phyloP scores from a whole-genome alignment of 441 rosid genomes.

The Populus hybrid region DNA sequence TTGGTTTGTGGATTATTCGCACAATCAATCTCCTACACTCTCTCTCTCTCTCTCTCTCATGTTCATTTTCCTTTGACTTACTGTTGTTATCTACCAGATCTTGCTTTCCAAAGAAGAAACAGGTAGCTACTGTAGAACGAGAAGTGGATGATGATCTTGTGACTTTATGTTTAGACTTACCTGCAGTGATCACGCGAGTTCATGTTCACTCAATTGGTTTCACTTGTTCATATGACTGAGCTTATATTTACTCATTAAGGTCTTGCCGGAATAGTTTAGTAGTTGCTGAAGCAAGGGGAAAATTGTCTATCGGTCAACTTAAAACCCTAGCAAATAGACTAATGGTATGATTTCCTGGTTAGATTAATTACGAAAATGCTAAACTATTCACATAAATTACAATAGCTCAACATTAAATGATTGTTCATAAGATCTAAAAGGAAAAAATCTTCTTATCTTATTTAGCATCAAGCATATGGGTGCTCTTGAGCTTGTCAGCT shows the following conservation, averaged over 20 bases:
- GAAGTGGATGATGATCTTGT: constrained; percentile 98
- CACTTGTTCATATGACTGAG: not conserved
- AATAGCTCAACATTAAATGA: not conserved
- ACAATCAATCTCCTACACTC: not conserved
- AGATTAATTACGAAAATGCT: not conserved
- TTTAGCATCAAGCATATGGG: not conserved
- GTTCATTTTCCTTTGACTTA: constrained; percentile 5
- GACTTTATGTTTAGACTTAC: constrained; percentile 67
- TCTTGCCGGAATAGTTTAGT: not conserved
- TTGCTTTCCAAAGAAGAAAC: constrained; percentile 67
- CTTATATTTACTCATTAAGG: not conserved
- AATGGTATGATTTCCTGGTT: not conserved
- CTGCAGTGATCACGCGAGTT: constrained; percentile 84
- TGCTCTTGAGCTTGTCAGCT: not conserved
- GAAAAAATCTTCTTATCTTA: not conserved
- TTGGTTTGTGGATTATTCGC: not conserved
- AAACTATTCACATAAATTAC: not conserved
- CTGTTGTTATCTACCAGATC: constrained; percentile 56
- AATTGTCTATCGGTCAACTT: not conserved
- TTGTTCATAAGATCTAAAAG: not conserved
- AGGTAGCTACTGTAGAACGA: constrained; percentile 71
- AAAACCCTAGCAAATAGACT: not conserved
- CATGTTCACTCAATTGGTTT: constrained; percentile 5
- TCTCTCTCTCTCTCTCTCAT: not conserved
- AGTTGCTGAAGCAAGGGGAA: not conserved